phyloP scores from a whole-genome alignment of 495 filamentous ascomycete species.

The Lasiosphaeriaceae sp. region DNA sequence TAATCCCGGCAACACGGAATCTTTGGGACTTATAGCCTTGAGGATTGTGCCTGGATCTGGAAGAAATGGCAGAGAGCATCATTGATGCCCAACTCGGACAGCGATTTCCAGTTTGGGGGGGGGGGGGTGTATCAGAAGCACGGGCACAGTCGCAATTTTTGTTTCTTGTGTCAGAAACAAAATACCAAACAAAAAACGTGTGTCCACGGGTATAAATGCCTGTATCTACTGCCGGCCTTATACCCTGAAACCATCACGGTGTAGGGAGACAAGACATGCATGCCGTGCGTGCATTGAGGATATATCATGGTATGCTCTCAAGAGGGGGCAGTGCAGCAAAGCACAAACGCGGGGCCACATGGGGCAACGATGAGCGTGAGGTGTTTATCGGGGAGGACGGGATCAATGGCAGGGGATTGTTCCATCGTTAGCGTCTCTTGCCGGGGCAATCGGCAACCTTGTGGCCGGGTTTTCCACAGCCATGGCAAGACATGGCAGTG shows the following conservation, averaged over 20 bases:
- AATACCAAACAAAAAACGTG: neutral
- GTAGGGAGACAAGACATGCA: neutral
- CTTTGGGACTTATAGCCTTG: too few species aligned
- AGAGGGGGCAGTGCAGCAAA: neutral
- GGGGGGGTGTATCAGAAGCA: too few species aligned
- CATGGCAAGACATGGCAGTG: conserved; percentile 17
- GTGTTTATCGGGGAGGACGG: too few species aligned
- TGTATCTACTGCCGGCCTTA: neutral
- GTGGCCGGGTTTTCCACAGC: conserved; percentile 23
- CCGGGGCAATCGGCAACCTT: conserved; percentile 26
- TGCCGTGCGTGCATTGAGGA: neutral
- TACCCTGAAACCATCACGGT: neutral
- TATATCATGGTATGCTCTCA: neutral
- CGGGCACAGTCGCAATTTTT: too few species aligned
- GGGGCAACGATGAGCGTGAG: neutral
- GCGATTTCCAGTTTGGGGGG: too few species aligned
- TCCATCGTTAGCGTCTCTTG: conserved; percentile 18
- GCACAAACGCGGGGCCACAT: neutral
- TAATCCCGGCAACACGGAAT: neutral
- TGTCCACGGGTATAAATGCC: neutral
- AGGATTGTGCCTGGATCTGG: too few species aligned
- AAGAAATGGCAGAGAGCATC: too few species aligned
- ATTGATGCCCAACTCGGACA: too few species aligned
- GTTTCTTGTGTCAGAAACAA: too few species aligned
- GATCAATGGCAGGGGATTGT: neutral